Base-by-base conservation (phyloP, 1,139 yeast genomes). In the Suhomyces terraborum region DNA sequence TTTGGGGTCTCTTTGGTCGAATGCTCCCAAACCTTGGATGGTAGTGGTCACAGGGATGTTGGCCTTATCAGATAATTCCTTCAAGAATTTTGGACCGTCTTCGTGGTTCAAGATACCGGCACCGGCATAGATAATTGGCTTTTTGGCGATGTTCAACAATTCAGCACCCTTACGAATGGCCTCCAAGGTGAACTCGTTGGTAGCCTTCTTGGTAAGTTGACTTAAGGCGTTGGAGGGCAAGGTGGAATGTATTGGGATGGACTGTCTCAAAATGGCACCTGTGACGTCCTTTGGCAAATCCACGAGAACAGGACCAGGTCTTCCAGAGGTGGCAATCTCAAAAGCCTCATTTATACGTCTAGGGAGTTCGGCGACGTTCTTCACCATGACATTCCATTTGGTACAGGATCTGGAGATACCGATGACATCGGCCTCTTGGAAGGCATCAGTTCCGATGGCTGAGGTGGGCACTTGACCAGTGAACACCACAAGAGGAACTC, bases 361-460 rank as follows among this genome's bases (percentile, higher is more conserved):
- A 49, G 98, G 98, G 55, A 93, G 75, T 68, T 93, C 98, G 42
- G 91, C 93, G 45, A 93, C 93, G 61, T 80, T 80, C 66, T 88
- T 93, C 45, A 93, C 98, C 98, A 93, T 93, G 32, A 91, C 98
- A 62, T 94, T 94, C 98, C 98, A 93, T 66, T 93, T 93, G 46
- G 98, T 89, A 73, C 98, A 93, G 10, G 96, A 83, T 64, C 98
- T 80, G 6, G 98, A 88, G 58, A 93, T 93, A 56, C 98, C 98
- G 38, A 93, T 80, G 42, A 93, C 95, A 61, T 93, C 98, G 35
- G 98, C 98, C 72, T 93, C 98, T 72, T 93, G 98, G 83, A 93
- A 93, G 28, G 98, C 95, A 66, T 93, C 98, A 16, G 98, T 89
- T 58, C 98, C 98, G 57, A 93, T 91, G 38, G 96, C 93, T 41